Evolutionary conservation across 2,329 filamentous ascomycete genomes (phyloP).

Genomic region (Talaromyces sp.): DNA sequence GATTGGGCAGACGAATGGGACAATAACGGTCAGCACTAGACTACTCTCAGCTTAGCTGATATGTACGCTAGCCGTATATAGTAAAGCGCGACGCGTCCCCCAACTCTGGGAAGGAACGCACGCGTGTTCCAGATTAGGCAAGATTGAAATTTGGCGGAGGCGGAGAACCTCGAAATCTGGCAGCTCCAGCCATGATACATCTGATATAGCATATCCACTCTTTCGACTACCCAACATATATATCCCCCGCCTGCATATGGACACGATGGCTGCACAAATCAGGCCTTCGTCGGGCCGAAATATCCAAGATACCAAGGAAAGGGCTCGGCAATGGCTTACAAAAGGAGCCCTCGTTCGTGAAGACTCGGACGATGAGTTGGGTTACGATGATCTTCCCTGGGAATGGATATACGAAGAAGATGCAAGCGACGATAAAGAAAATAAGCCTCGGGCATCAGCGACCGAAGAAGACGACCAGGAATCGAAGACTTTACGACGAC

Average conservation of each 20-base stretch:
- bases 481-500: constrained; percentile 27
- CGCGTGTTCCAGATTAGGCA: constrained; percentile 11
- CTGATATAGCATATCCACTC: neutral
- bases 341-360: constrained; percentile 65
- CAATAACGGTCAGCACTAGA: neutral
- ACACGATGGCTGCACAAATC: constrained; percentile 6
- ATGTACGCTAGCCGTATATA: neutral
- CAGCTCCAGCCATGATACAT: neutral
- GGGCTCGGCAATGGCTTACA: constrained; percentile 49
- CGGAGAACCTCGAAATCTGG: neutral
- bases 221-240: neutral
- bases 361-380: constrained; percentile 85
- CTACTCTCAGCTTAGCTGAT: neutral
- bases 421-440: constrained; percentile 23
- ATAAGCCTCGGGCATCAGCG: constrained; percentile 21
- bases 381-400: constrained; percentile 68
- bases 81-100: constrained; percentile 5
- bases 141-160: constrained; percentile 6
- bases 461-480: constrained; percentile 21
- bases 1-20: neutral
- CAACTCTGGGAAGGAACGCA: neutral
- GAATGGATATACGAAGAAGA: constrained; percentile 66
- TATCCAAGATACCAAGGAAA: constrained; percentile 30
- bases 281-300: neutral
- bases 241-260: neutral